Base-by-base conservation (phyloP, 345 rosid species). In the Clarkia xantiana region DNA sequence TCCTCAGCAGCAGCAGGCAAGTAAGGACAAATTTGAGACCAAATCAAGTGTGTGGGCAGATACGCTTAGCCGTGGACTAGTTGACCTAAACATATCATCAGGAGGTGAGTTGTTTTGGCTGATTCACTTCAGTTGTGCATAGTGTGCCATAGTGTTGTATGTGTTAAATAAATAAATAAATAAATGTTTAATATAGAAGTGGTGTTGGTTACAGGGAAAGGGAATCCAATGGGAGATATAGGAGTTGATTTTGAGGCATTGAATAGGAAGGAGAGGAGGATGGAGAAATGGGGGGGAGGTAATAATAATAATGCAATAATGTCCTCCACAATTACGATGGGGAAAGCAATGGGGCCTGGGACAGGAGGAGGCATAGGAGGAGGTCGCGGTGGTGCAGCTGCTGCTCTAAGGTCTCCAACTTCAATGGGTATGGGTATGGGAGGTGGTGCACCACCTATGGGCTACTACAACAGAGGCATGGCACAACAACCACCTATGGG, bases 331-430 rank as follows among this genome's bases (percentile, higher is more conserved):
- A 47, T 81, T 59, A 73, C 69, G 48, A 88, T 88, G 97, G 97
- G 97, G 51, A 88, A 76, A 71, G 97, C 97, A 54, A 88, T 88
- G 97, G 97, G 97, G 57, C 74, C 97, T 49, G 97, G 97, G 53
- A 65, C 93, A 49, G 94, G 97, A 18, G 53, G 84, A 10, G 97
- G 97, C 23, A 65, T 88, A 49, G 94, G 97, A 18, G 53, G 84
- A 10, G 97, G 97, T 19, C 89, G 97, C 58, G 81, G 78, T 18
- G 42, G 72, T 39, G 62, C 50, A 42, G 25, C 25, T 5, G 2
- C 25, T n/a, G n/a, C n/a, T n/a, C 57, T 84, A 38, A 70, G 84
- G 60, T 54, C 84, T 49, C 51, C n/a, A n/a, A n/a, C 81, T 40
- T 39, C 81, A 41, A 71, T 77, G 72, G 90, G 84, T 1, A 71